A percentile compares a stretch with the other conserved stretches of the same genome.
phyloP scores from a whole-genome alignment of 2,329 filamentous ascomycete genomes.

The Sporothrix globosa region DNA sequence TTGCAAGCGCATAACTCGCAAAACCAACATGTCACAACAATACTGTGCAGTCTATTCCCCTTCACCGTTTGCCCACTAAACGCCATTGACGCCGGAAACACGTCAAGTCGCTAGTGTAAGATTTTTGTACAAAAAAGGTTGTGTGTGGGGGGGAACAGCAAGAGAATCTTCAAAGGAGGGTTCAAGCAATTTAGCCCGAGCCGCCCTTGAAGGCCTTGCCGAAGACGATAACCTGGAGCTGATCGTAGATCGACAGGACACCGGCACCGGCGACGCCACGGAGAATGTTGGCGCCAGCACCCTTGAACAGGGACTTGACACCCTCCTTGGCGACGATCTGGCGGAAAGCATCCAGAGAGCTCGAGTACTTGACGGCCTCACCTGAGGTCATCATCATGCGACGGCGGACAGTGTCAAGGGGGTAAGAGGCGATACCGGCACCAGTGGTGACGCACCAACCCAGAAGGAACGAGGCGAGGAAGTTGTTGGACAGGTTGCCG shows the following conservation, averaged over 20 bases:
- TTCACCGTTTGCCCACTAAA: constrained; percentile 13
- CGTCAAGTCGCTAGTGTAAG: constrained; percentile 44
- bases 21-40: neutral
- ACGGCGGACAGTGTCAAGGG: constrained; percentile 99
- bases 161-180: constrained; percentile 43
- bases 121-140: constrained; percentile 35
- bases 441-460: constrained; percentile 99
- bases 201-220: constrained; percentile 95
- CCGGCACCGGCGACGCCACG: constrained; percentile 99
- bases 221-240: constrained; percentile 99
- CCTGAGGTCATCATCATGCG: constrained; percentile 99
- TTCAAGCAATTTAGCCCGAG: constrained; percentile 48
- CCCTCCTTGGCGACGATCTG: constrained; percentile 99
- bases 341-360: constrained; percentile 89
- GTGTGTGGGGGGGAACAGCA: constrained; percentile 33
- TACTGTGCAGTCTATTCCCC: neutral
- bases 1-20: constrained; percentile 15
- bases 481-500: constrained; percentile 92
- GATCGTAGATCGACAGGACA: constrained; percentile 99
- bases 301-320: constrained; percentile 99
- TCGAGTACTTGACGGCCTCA: constrained; percentile 99
- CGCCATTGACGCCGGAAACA: constrained; percentile 43
- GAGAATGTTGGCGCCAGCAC: constrained; percentile 99
- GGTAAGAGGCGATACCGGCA: constrained; percentile 99
- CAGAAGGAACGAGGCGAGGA: constrained; percentile 98